A percentile compares a stretch with the other conserved stretches of the same genome.
Evolutionary conservation across 2,329 filamentous ascomycete species (phyloP).

Genomic region (Stylonectria norvegica): DNA sequence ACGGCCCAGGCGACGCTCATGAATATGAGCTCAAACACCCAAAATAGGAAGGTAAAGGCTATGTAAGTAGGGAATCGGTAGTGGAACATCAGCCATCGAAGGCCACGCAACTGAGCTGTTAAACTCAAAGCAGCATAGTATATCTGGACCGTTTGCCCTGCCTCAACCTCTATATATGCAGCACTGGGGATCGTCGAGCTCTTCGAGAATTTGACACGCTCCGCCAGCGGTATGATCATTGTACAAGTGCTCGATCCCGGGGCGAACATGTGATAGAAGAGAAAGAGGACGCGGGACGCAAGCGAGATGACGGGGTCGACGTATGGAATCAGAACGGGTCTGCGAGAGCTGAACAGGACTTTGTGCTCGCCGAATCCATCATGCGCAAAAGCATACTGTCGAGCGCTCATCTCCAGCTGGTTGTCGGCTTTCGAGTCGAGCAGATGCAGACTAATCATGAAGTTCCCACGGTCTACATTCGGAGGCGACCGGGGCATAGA

Average conservation of each 20-base stretch:
- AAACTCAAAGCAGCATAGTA: constrained; percentile 69
- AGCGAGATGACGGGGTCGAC: constrained; percentile 64
- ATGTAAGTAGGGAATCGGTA: constrained; percentile 69
- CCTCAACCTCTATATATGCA: constrained; percentile 63
- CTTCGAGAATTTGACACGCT: constrained; percentile 61
- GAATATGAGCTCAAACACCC: constrained; percentile 68
- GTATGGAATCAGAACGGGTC: constrained; percentile 79
- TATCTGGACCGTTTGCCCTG: constrained; percentile 67
- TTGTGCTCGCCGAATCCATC: constrained; percentile 34
- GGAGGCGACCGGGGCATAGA: constrained; percentile 72
- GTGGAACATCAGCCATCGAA: constrained; percentile 85
- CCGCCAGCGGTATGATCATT: constrained; percentile 68
- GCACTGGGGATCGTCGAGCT: constrained; percentile 41
- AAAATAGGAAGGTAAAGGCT: constrained; percentile 69
- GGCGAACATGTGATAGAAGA: constrained; percentile 68
- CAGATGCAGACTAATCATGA: constrained; percentile 83
- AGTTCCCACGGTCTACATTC: constrained; percentile 81
- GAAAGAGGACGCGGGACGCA: constrained; percentile 56
- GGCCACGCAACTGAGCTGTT: constrained; percentile 69
- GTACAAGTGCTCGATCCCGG: constrained; percentile 60
- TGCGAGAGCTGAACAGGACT: constrained; percentile 61
- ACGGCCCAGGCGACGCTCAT: constrained; percentile 62
- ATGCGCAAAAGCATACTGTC: constrained; percentile 29
- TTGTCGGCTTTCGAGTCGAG: constrained; percentile 43
- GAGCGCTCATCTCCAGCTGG: constrained; percentile 25